phyloP scores from a whole-genome alignment of 192 early-diverging fungal species.

The Mortierella claussenii region DNA sequence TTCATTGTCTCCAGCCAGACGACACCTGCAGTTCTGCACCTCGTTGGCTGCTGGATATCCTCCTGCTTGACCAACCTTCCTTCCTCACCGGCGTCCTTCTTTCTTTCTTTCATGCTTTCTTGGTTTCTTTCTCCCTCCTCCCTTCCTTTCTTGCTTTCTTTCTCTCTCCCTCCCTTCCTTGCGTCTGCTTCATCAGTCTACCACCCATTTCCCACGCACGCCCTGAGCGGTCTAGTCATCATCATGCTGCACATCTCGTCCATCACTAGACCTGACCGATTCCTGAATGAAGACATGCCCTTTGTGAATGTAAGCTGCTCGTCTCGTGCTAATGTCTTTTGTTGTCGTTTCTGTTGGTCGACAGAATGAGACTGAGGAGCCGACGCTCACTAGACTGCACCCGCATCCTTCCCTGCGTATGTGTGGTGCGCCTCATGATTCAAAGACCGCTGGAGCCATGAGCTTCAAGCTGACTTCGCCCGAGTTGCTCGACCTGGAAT shows the following conservation, averaged over 20 bases:
- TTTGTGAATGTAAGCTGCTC: slow-evolving; percentile 51
- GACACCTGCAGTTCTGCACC: too few relatives aligned
- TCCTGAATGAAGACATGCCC: slow-evolving; percentile 32
- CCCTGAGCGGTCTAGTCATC: too few relatives aligned
- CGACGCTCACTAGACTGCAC: too few relatives aligned
- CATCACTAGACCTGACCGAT: slow-evolving; percentile 27
- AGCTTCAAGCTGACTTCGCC: slow-evolving; percentile 35
- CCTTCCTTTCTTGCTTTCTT: background rate
- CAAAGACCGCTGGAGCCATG: slow-evolving; percentile 35
- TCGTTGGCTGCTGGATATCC: too few relatives aligned
- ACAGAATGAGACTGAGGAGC: too few relatives aligned
- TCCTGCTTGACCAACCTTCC: too few relatives aligned
- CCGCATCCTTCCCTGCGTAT: background rate
- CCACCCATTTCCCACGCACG: too few relatives aligned
- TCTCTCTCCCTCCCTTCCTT: background rate
- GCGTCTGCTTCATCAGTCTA: too few relatives aligned
- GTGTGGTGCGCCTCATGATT: background rate
- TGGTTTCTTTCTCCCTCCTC: background rate
- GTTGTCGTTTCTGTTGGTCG: too few relatives aligned
- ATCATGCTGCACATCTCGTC: slow-evolving; percentile 34
- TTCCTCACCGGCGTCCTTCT: too few relatives aligned
- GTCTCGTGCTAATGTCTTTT: too few relatives aligned
- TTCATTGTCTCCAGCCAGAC: too few relatives aligned
- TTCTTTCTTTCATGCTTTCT: background rate
- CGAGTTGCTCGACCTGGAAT: slow-evolving; percentile 18